Evolutionary conservation across 169 alveolate genomes (phyloP).

Genomic region (Eimeria necatrix): DNA sequence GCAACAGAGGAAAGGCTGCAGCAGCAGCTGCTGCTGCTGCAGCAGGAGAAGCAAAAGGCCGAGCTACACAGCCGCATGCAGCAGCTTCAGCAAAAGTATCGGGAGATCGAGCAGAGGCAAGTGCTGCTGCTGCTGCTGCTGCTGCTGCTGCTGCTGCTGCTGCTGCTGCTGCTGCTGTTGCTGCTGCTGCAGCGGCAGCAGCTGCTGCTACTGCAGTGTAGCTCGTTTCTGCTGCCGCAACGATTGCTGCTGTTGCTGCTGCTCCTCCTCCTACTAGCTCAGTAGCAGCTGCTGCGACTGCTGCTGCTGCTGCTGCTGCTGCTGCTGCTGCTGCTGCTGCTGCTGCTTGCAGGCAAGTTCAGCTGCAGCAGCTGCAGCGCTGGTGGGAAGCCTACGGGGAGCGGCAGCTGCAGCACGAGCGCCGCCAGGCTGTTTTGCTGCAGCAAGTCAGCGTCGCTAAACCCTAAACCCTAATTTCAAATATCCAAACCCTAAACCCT

Average conservation of each 20-base stretch:
- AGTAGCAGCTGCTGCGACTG: not conserved
- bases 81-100: constrained; percentile 18
- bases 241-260: constrained; percentile 29
- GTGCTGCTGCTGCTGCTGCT: not conserved
- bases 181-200: not conserved
- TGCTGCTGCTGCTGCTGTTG: constrained; percentile 28
- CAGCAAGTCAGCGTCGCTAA: not conserved
- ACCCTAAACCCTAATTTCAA: constrained; percentile 15
- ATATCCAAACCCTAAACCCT: not conserved
- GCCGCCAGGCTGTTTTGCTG: constrained; percentile 43
- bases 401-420: constrained; percentile 74
- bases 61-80: constrained; percentile 40
- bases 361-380: constrained; percentile 74
- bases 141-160: constrained; percentile 35
- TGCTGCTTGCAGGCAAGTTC: constrained; percentile 54
- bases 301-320: constrained; percentile 55
- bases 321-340: constrained; percentile 62
- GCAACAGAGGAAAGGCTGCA: not conserved
- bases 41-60: constrained; percentile 1
- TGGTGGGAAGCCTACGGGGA: constrained; percentile 68
- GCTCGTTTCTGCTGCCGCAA: not conserved
- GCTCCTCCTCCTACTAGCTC: not conserved
- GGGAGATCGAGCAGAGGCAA: constrained; percentile 19
- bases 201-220: constrained; percentile 14
- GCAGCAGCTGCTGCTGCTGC: constrained; percentile 71